Percentiles rank a stretch among this genome's conserved stretches.
These are phyloP conservation scores for Fusarium transvaalense DNA, from an alignment of 2,329 filamentous ascomycete genomes.

Conservation along the genomic window DNA sequence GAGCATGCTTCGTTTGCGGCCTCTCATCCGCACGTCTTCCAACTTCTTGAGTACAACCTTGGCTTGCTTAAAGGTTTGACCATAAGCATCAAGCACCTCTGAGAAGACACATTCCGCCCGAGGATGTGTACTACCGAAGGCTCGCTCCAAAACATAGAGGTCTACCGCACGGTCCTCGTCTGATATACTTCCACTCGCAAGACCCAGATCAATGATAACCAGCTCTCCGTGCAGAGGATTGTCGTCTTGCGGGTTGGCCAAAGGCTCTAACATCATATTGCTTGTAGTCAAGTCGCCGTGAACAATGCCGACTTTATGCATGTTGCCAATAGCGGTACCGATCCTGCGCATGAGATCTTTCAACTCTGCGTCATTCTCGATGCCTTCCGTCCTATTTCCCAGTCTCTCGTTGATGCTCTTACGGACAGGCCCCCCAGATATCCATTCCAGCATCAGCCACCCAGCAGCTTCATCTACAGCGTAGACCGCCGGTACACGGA, in stretches of 20 bases:
- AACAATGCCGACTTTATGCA: slow-evolving; percentile 88
- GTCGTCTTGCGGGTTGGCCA: slow-evolving; percentile 40
- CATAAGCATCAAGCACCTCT: slow-evolving; percentile 81
- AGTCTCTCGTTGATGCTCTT: slow-evolving; percentile 78
- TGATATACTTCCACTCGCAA: slow-evolving; percentile 82
- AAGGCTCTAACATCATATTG: slow-evolving; percentile 84
- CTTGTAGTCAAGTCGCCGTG: slow-evolving; percentile 98
- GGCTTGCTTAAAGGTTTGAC: slow-evolving; percentile 79
- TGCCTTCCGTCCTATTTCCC: slow-evolving; percentile 57
- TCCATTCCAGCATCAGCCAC: slow-evolving; percentile 89
- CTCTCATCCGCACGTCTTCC: slow-evolving; percentile 93
- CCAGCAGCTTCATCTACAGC: slow-evolving; percentile 73
- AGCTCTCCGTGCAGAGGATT: slow-evolving; percentile 75
- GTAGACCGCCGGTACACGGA: slow-evolving; percentile 85
- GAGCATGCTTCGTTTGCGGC: slow-evolving; percentile 96
- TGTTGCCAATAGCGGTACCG: slow-evolving; percentile 75
- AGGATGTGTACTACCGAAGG: slow-evolving; percentile 95
- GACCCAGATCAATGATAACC: slow-evolving; percentile 93
- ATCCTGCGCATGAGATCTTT: slow-evolving; percentile 76
- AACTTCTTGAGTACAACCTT: slow-evolving; percentile 81
- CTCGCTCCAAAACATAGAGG: slow-evolving; percentile 93
- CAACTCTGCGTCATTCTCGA: slow-evolving; percentile 63
- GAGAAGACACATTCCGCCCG: slow-evolving; percentile 81
- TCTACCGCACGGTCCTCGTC: slow-evolving; percentile 97
- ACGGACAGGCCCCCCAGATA: slow-evolving; percentile 78